These are phyloP conservation scores for Aureobasidium zeae DNA, from an alignment of 2,329 filamentous ascomycete genomes.

Conservation along the genomic window DNA sequence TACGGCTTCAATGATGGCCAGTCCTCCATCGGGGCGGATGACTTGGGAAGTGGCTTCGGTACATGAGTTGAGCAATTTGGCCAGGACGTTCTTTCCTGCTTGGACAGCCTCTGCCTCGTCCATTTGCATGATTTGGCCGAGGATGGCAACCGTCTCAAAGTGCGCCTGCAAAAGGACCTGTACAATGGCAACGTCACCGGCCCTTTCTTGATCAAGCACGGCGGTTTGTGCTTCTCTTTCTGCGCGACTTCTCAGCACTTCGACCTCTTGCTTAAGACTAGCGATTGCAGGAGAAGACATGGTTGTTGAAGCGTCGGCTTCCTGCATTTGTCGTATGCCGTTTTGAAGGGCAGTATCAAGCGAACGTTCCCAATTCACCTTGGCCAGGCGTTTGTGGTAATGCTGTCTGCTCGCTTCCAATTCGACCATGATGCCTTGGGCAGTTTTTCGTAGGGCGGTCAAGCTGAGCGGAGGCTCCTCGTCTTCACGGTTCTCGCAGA, in stretches of 20 bases:
- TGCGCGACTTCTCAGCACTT: constrained; percentile 74
- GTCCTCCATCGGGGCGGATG: constrained; percentile 76
- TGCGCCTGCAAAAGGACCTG: constrained; percentile 82
- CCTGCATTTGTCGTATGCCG: constrained; percentile 66
- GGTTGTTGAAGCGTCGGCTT: constrained; percentile 56
- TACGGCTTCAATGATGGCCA: constrained; percentile 54
- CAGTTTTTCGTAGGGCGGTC: constrained; percentile 71
- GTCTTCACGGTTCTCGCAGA: constrained; percentile 63
- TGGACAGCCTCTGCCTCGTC: constrained; percentile 73
- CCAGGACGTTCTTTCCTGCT: constrained; percentile 67
- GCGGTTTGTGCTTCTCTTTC: constrained; percentile 69
- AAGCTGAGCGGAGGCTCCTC: constrained; percentile 59
- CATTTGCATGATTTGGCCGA: constrained; percentile 74
- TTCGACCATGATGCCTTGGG: constrained; percentile 78
- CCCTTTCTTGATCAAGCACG: constrained; percentile 75
- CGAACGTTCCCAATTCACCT: constrained; percentile 75
- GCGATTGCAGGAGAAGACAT: constrained; percentile 52
- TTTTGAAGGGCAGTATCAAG: constrained; percentile 83
- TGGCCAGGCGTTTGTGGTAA: constrained; percentile 73
- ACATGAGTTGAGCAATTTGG: constrained; percentile 67
- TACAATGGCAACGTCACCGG: constrained; percentile 65
- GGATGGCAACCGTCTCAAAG: constrained; percentile 78
- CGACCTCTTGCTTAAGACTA: constrained; percentile 68
- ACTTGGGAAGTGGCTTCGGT: constrained; percentile 68
- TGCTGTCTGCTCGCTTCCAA: constrained; percentile 85